phyloP scores from a whole-genome alignment of 2,329 filamentous ascomycete genomes.

The Penicillium rolfsii region DNA sequence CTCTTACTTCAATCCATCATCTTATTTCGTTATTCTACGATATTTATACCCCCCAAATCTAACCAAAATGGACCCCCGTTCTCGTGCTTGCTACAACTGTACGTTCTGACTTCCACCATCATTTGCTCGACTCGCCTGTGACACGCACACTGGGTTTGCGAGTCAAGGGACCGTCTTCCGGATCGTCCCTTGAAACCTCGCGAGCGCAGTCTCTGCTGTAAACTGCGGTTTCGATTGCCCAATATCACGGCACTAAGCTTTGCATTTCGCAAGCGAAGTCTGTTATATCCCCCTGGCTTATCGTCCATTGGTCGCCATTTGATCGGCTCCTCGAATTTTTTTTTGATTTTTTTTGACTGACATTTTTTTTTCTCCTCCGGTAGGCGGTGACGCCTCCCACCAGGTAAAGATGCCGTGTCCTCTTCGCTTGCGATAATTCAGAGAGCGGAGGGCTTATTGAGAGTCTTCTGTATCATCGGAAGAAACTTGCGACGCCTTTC shows the following conservation, averaged over 20 bases:
- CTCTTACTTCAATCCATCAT: background rate
- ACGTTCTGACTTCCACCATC: conserved; percentile 36
- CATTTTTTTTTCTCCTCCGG: conserved; percentile 23
- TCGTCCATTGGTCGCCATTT: background rate
- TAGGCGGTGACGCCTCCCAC: conserved; percentile 74
- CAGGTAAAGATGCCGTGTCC: conserved; percentile 61
- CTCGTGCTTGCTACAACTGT: conserved; percentile 64
- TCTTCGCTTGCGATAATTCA: background rate
- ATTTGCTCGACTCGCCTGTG: conserved; percentile 16
- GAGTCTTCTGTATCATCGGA: conserved; percentile 9
- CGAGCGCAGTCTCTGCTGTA: background rate
- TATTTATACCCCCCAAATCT: conserved; percentile 7
- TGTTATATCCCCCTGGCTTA: background rate
- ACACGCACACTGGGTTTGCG: conserved; percentile 19
- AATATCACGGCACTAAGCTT: background rate
- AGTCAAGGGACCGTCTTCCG: background rate
- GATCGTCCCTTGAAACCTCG: background rate
- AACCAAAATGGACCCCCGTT: conserved; percentile 54
- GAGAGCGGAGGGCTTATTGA: conserved; percentile 15
- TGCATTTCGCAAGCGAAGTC: background rate
- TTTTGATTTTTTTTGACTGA: conserved; percentile 24
- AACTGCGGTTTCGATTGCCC: background rate
- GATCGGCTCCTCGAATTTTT: background rate
- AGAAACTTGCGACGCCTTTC: background rate
- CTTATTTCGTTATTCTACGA: conserved; percentile 3